A percentile compares a stretch with the other conserved stretches of the same genome.
Conservation (phyloP, 129 eudicot genomes). For the Arctium lappa region DNA sequence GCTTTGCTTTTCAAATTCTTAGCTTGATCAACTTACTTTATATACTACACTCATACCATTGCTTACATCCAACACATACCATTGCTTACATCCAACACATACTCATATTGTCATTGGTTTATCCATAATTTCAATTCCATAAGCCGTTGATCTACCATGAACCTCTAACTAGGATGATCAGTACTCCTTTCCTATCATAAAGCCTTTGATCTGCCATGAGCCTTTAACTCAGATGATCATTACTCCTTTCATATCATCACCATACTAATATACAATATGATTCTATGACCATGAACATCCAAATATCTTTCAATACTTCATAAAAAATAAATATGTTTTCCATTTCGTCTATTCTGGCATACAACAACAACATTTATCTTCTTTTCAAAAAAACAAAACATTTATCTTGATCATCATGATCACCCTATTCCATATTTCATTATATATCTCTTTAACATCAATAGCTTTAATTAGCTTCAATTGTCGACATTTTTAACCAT, state of each 20-base stretch:
- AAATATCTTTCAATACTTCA: too few relatives aligned
- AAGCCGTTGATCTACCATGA: neutral
- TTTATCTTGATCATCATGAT: neutral
- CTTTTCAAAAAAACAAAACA: too few relatives aligned
- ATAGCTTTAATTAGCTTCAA: neutral
- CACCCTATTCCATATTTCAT: neutral
- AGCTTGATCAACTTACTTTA: neutral
- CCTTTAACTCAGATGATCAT: neutral
- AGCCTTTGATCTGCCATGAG: too few relatives aligned
- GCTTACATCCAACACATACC: neutral
- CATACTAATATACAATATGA: too few relatives aligned
- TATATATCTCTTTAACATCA: neutral
- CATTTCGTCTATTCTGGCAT: neutral
- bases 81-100: neutral
- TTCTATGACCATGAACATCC: too few relatives aligned
- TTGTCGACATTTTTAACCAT: neutral
- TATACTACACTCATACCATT: neutral
- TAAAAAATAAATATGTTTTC: too few relatives aligned
- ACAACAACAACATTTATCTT: too few relatives aligned
- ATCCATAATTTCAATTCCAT: neutral
- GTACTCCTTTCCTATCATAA: too few relatives aligned
- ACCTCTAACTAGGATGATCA: too few relatives aligned
- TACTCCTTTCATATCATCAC: too few relatives aligned
- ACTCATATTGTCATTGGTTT: too few relatives aligned
- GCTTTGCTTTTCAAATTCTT: neutral